Evolutionary conservation across 2,329 filamentous ascomycete genomes (phyloP), one percentile per base, ranked within the genome.

Genomic region (Talaromyces sp.): DNA sequence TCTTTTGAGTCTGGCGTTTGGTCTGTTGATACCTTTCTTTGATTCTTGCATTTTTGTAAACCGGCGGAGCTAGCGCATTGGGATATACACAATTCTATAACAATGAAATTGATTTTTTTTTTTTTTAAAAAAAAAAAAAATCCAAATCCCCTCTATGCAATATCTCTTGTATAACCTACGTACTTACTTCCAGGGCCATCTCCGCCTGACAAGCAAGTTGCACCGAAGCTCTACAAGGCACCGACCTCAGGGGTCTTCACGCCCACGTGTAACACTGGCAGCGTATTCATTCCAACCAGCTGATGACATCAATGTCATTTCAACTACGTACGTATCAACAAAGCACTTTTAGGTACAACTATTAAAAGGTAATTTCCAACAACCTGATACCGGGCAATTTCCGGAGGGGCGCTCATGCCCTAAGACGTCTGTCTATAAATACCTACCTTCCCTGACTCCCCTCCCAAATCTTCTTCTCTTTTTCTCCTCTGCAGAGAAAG

Each of bases 11-110:
- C 17, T 63, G 51, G 53, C 27, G 51, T 63, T 34, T 63, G 51
- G 25, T 25, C 22, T 2, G 8, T 56, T 38, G 53, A 56, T 56
- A 56, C 53, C 49, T 36, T 53, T 53, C 29, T 38, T 38, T 51
- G 11, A 34, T 34, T 36, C 31, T 54, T 45, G 61, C 49, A 63
- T 61, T 31, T 54, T 51, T 60, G 22, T 43, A n/a, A 31, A 31
- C n/a, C 2, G 53, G 47, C 47, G 47, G 47, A 40, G 43, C 59
- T 40, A 43, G 36, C 25, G 58, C 25, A 45, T 60, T 45, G 38
- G 15, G 27, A 60, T 45, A 60, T 60, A 47, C 31, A 60, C 17
- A 60, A 31, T 29, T 10, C 10, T 31, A 22, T 8, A 43, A 31
- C 34, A 25, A 43, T 43, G 60, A 36, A 62, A 40, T 22, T 43